Base-by-base conservation (phyloP, 2,329 filamentous ascomycete genomes). In the Beauveria bassiana region DNA sequence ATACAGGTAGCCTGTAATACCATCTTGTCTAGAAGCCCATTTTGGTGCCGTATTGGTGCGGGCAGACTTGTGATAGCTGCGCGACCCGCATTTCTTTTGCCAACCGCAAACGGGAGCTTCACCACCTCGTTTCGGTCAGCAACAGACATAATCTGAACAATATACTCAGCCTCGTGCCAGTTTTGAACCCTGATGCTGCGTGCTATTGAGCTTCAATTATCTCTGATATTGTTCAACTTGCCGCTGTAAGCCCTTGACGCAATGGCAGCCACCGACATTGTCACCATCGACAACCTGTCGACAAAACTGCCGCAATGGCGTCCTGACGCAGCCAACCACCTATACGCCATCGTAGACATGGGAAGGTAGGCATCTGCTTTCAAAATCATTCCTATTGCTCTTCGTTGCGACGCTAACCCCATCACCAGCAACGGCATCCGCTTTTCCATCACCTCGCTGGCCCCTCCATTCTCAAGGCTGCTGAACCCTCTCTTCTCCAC, bases 401-500 rank as follows among this genome's bases (percentile, higher is more conserved):
- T 16, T 52, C 31, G 18, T 52, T 50, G 40, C 34, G 34, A 47
- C 51, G 16, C 57, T 66, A 20, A 67, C 24, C 5, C 24, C 31
- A 10, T 53, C 45, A 9, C 20, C 66, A 91, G 91, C 78, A 97
- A 96, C 78, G 93, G 92, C 68, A 93, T 96, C 68, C 90, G 93
- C 61, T 96, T 96, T 79, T 93, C 91, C 50, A 91, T 96, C 69
- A 90, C 91, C 9, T 86, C 91, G 66, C 81, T 96, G n/a, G 82
- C 86, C 4, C 86, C 88, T 24, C 84, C 86, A 4, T 84, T 79
- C 45, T 81, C 89, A 26, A 88, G 92, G 26, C 84, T 92, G 26
- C 81, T 96, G 47, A 86, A 82, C 20, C 93, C 89, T 28, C 69
- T 96, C 61, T 96, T 91, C 74, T 85, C 89, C 68, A 86, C 91